Evolutionary conservation across 306 rosid genomes (phyloP), one percentile per base, ranked within the genome.

Genomic region (Cicer pinnatifidum): DNA sequence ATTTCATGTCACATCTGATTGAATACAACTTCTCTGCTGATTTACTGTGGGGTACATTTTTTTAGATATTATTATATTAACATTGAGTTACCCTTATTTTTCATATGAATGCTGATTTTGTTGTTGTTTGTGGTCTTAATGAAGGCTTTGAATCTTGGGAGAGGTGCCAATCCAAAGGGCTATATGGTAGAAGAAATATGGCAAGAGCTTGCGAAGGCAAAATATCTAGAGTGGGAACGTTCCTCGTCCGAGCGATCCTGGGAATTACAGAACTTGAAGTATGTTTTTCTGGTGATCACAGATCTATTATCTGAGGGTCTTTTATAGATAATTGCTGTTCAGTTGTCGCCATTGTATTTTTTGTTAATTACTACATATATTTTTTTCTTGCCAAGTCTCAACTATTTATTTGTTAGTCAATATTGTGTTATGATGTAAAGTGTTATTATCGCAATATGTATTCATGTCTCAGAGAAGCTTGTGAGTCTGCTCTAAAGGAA

Each of bases 131-230:
- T 47, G 52, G 41, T 69, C 73, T 63, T 63, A 54, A 67, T 73
- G 46, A 58, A 95, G 99, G 97, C 99, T 84, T 80, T 95, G 90
- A 95, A 95, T 81, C 93, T 91, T 80, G 99, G 97, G 75, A 87
- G 97, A 77, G 96, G 95, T 64, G 97, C 93, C 40, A 51, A 91
- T 53, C 96, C 89, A 6, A 81, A 90, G 40, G 86, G 92, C 60
- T 86, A 90, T 76, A 90, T 90, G 85, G 96, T 90, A 51, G 99
- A 95, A 72, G 92, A 88, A 75, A 88, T 95, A 81, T 95, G 99
- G 97, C 87, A 89, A 85, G 99, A 86, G 82, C 91, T 95, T 20
- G 85, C 96, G 19, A 90, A 81, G 69, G 99, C 99, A 54, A 95
- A 88, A 81, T 95, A 88, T 88, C 41, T 20, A 64, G 93, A 91